A percentile compares a stretch with the other conserved stretches of the same genome.
Conservation (phyloP, 768 basidiomycete genomes). For the Leucocoprinus birnbaumii region DNA sequence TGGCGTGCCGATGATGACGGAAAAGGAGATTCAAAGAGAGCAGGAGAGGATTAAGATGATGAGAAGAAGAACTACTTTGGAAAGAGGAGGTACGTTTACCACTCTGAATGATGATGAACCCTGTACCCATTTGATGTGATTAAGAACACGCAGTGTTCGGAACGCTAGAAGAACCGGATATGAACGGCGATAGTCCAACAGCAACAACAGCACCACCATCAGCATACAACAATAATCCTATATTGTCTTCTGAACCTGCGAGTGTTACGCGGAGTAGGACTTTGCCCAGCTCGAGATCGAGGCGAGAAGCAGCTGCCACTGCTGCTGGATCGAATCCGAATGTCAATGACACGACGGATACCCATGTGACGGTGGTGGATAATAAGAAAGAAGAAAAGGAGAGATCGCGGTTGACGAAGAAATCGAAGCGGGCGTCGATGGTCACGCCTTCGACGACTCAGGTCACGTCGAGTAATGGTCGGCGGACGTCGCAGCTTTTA, state of each 20-base stretch:
- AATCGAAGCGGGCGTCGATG: constrained; percentile 12
- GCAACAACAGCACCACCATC: constrained; percentile 23
- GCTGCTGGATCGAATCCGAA: constrained; percentile 9
- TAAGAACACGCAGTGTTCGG: too few relatives aligned
- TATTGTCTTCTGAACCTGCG: constrained; percentile 22
- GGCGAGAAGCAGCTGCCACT: constrained; percentile 24
- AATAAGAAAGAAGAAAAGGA: constrained; percentile 9
- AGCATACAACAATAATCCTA: constrained; percentile 14
- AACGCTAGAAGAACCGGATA: constrained; percentile 25
- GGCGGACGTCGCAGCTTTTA: constrained; percentile 11
- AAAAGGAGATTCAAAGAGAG: constrained; percentile 23
- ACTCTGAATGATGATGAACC: too few relatives aligned
- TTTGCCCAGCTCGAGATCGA: constrained; percentile 39
- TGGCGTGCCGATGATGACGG: constrained; percentile 17
- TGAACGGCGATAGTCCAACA: constrained; percentile 44
- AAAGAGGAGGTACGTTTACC: constrained; percentile 33
- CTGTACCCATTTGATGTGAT: too few relatives aligned
- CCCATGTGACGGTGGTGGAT: background rate
- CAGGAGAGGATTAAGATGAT: constrained; percentile 39
- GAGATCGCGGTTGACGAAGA: constrained; percentile 13
- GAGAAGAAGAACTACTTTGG: constrained; percentile 57
- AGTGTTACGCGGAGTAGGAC: constrained; percentile 63
- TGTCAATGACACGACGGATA: constrained; percentile 2
- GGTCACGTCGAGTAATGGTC: background rate
- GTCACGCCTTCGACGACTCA: background rate